Conservation (phyloP, 805 yeast genomes). For the Phaffomyces thermotolerans region DNA sequence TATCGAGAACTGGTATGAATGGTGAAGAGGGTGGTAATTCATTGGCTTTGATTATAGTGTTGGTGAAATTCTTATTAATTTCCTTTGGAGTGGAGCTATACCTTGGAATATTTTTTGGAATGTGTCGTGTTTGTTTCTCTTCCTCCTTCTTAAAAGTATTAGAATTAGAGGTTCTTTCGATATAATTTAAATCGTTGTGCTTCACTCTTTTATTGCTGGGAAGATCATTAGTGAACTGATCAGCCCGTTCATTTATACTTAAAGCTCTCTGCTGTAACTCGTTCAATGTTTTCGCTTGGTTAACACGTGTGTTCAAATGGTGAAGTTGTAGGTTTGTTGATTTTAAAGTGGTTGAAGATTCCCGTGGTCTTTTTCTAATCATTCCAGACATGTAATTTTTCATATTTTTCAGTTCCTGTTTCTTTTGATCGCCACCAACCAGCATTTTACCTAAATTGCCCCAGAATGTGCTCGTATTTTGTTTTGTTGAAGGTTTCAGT, state of each 20-base stretch:
- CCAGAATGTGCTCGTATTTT: conserved; percentile 12
- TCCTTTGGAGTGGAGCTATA: conserved; percentile 3
- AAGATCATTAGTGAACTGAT: conserved; percentile 10
- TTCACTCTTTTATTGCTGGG: conserved; percentile 4
- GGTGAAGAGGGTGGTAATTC: conserved; percentile 1
- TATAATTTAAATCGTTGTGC: too few species aligned
- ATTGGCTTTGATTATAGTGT: conserved; percentile 4
- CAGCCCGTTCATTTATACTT: conserved; percentile 14
- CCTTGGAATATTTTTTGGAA: not conserved
- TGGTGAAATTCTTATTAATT: not conserved
- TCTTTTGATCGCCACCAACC: conserved; percentile 8
- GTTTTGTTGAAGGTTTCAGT: conserved; percentile 13
- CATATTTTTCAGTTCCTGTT: conserved; percentile 15
- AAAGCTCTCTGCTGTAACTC: conserved; percentile 11
- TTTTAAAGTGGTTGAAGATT: not conserved
- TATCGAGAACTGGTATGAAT: too few species aligned
- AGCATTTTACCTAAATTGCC: conserved; percentile 17
- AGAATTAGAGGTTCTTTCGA: too few species aligned
- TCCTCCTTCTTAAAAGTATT: too few species aligned
- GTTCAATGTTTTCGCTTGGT: not conserved
- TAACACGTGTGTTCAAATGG: too few species aligned
- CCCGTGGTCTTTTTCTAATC: conserved; percentile 15
- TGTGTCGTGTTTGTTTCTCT: too few species aligned
- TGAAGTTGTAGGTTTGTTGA: too few species aligned
- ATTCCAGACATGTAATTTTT: conserved; percentile 19